A percentile compares a stretch with the other conserved stretches of the same genome.
Conservation (phyloP, 768 basidiomycete genomes). For the Leucosporidium yakuticum region DNA sequence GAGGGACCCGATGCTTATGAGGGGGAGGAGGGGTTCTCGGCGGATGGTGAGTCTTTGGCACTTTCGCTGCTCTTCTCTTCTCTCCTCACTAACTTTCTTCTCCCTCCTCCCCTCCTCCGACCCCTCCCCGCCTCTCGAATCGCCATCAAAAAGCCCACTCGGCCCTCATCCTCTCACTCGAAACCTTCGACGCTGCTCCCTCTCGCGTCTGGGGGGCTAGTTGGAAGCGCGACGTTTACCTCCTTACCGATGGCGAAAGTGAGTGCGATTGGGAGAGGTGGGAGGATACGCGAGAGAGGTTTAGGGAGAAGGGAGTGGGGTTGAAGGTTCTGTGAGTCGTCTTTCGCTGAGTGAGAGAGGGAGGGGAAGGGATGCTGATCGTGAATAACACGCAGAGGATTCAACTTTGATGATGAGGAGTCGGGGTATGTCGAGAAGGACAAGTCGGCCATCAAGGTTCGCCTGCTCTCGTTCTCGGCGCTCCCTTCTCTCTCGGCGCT, state of each 20-base stretch:
- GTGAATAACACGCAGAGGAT: slow-evolving; percentile 60
- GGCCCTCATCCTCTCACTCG: slow-evolving; percentile 75
- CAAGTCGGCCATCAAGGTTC: slow-evolving; percentile 71
- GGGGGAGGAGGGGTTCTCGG: slow-evolving; percentile 42
- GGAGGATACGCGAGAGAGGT: slow-evolving; percentile 54
- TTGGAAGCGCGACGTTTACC: slow-evolving; percentile 70
- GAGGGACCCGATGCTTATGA: slow-evolving; percentile 9
- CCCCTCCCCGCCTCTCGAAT: no score
- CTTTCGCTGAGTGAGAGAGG: not conserved
- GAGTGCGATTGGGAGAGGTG: slow-evolving; percentile 63
- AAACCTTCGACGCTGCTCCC: slow-evolving; percentile 61
- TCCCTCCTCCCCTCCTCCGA: no score
- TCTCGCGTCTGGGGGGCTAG: no score
- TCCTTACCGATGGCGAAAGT: slow-evolving; percentile 80
- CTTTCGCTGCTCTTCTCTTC: slow-evolving; percentile 49
- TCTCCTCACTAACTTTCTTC: slow-evolving; percentile 38
- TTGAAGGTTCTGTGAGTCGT: slow-evolving; percentile 63
- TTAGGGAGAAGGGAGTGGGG: slow-evolving; percentile 56
- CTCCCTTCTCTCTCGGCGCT: no score
- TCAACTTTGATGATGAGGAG: slow-evolving; percentile 77
- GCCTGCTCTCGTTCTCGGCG: slow-evolving; percentile 3
- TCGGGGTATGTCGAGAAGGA: slow-evolving; percentile 58
- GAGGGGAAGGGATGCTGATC: not conserved
- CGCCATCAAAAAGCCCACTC: slow-evolving; percentile 53
- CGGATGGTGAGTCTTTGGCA: slow-evolving; percentile 57